Evolutionary conservation across 495 filamentous ascomycete genomes (phyloP), one percentile per base, ranked within the genome.

Genomic region (Aspergillus nanangensis): DNA sequence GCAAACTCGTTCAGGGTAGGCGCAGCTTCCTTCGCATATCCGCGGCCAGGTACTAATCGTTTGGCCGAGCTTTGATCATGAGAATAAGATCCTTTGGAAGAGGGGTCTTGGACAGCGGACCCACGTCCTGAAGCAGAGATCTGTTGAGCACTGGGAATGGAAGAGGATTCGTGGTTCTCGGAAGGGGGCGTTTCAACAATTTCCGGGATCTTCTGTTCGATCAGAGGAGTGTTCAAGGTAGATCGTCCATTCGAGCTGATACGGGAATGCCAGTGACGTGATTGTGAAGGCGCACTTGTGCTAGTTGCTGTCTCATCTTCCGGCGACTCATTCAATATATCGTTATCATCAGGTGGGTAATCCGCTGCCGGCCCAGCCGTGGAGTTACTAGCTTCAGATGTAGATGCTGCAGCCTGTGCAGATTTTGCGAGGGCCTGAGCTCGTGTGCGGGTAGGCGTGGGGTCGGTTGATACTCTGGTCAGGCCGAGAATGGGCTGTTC

Each of bases 391-490:
- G 53, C 48, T 10, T 41, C 42, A 7, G 63, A 53, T 13, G 56
- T 19, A 20, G 54, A 51, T 11, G 58, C 53, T 19, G 60, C 47
- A 7, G 57, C 34, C 35, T 53, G 58, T 9, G 54, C 47, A 37
- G 68, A 66, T 35, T 51, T 61, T 19, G 70, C 43, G 20, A 57
- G 57, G 20, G 55, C 38, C 44, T 57, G 45, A 8, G 53, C 39
- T 25, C 53, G 58, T 9, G 55, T 60, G 32, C 42, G 39, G 32
- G 60, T 63, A 7, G 81, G 72, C 13, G 82, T 71, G 15, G 90
- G 86, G 60, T 96, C 90, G 7, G 89, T 90, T 53, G 87, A 81
- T 1, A 88, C 81, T 49, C 87, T 71, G 23, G 75, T 76, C 21
- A 89, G 63, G n/a, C 75, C 75, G 45, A 81, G 65, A 13, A 70